A percentile compares a stretch with the other conserved stretches of the same genome.
These are phyloP conservation scores for Venturia oleaginea DNA, from an alignment of 2,329 filamentous ascomycete species.

Conservation along the genomic window DNA sequence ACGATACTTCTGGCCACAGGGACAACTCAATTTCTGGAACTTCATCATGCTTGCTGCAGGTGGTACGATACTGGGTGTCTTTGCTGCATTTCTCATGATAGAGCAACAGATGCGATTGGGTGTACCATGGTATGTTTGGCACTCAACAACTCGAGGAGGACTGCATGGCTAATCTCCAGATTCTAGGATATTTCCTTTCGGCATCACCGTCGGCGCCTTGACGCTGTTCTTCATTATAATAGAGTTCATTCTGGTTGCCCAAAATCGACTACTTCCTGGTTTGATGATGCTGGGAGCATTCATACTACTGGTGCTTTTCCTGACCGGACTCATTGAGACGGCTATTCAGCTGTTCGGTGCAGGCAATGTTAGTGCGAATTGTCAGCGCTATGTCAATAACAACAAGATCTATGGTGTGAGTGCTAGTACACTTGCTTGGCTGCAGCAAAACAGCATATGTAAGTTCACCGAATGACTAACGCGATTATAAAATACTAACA, in stretches of 20 bases:
- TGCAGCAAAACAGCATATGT: slow-evolving; percentile 56
- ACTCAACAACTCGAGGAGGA: background rate
- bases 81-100: slow-evolving; percentile 50
- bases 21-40: slow-evolving; percentile 56
- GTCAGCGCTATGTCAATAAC: slow-evolving; percentile 46
- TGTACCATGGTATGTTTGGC: slow-evolving; percentile 47
- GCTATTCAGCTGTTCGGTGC: slow-evolving; percentile 52
- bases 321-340: slow-evolving; percentile 54
- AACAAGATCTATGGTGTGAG: slow-evolving; percentile 38
- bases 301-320: slow-evolving; percentile 52
- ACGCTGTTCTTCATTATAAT: slow-evolving; percentile 50
- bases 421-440: slow-evolving; percentile 49
- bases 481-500: slow-evolving; percentile 17
- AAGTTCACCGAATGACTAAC: slow-evolving; percentile 22
- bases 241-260: slow-evolving; percentile 47
- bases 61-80: slow-evolving; percentile 50
- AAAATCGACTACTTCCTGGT: slow-evolving; percentile 48
- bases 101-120: slow-evolving; percentile 46
- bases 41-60: slow-evolving; percentile 52
- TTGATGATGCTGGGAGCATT: slow-evolving; percentile 52
- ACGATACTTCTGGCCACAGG: slow-evolving; percentile 54
- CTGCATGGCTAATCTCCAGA: slow-evolving; percentile 8
- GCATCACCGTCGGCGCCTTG: slow-evolving; percentile 48
- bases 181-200: slow-evolving; percentile 55
- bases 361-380: slow-evolving; percentile 50